A percentile compares a stretch with the other conserved stretches of the same genome.
These are phyloP conservation scores for Cordyceps tenuipes DNA, from an alignment of 2,329 filamentous ascomycete species.

Conservation along the genomic window DNA sequence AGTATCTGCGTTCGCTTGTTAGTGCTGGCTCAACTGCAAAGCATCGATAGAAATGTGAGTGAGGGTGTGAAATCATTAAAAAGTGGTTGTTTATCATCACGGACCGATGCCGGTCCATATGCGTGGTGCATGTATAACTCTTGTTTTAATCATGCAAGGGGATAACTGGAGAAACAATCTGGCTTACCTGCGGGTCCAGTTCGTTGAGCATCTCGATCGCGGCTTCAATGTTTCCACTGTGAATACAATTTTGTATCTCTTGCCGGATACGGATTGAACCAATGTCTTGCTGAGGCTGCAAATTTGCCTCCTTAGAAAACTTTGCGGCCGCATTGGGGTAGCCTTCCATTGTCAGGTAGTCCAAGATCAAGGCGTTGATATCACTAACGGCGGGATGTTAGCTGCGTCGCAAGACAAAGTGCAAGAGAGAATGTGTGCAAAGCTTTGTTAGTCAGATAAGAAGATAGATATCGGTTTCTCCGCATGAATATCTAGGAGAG, in stretches of 20 bases:
- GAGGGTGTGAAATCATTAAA: slow-evolving; percentile 27
- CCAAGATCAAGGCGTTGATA: slow-evolving; percentile 90
- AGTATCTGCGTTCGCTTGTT: slow-evolving; percentile 58
- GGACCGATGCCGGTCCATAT: slow-evolving; percentile 62
- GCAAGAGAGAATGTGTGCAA: slow-evolving; percentile 10
- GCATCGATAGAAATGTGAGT: slow-evolving; percentile 4
- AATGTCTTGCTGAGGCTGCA: slow-evolving; percentile 63
- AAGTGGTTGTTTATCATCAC: slow-evolving; percentile 80
- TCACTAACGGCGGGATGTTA: slow-evolving; percentile 52
- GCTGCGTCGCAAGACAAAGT: slow-evolving; percentile 12
- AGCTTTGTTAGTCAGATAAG: slow-evolving; percentile 47
- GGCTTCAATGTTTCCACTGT: slow-evolving; percentile 73
- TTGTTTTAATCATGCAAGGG: slow-evolving; percentile 79
- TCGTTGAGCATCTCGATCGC: slow-evolving; percentile 87
- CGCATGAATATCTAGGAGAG: slow-evolving; percentile 96
- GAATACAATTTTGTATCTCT: slow-evolving; percentile 76
- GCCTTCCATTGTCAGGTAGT: slow-evolving; percentile 93
- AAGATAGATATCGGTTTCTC: slow-evolving; percentile 66
- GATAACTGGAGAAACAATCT: background rate
- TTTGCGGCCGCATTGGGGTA: slow-evolving; percentile 88
- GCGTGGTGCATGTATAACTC: slow-evolving; percentile 99
- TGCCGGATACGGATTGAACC: slow-evolving; percentile 70
- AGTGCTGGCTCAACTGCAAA: slow-evolving; percentile 12
- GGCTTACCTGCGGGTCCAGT: slow-evolving; percentile 77
- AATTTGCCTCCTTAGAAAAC: slow-evolving; percentile 89